These are phyloP conservation scores for Penicillium daleae DNA, from an alignment of 495 filamentous ascomycete species.

Conservation along the genomic window DNA sequence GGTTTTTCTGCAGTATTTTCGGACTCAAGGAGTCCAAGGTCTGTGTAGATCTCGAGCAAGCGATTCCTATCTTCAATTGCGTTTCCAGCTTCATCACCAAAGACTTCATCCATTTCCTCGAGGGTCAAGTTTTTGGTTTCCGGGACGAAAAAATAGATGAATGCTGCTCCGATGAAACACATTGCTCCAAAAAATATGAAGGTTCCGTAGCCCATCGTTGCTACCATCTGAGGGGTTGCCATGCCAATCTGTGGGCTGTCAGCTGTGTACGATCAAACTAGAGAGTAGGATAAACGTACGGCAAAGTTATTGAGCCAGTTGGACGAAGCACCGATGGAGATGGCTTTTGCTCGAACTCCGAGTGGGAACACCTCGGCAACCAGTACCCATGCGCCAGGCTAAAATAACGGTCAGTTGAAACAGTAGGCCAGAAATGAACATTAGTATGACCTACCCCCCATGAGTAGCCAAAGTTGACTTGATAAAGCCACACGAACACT, in stretches of 20 bases:
- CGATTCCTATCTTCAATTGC: slow-evolving; percentile 12
- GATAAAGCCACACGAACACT: slow-evolving; percentile 50
- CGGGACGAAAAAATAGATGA: slow-evolving; percentile 63
- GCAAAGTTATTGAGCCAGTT: slow-evolving; percentile 29
- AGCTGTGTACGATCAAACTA: not conserved
- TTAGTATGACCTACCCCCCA: slow-evolving; percentile 39
- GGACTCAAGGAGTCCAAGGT: slow-evolving; percentile 7
- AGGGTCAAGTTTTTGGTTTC: slow-evolving; percentile 69
- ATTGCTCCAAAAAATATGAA: slow-evolving; percentile 69
- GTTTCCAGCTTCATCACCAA: slow-evolving; percentile 35
- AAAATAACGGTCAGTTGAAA: not conserved
- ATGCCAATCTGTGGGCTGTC: slow-evolving; percentile 6
- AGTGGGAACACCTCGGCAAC: slow-evolving; percentile 45
- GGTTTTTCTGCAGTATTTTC: too few species aligned
- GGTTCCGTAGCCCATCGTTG: slow-evolving; percentile 39
- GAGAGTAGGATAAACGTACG: not conserved
- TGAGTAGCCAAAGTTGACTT: slow-evolving; percentile 49
- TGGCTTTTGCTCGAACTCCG: slow-evolving; percentile 25
- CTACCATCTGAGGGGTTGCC: slow-evolving; percentile 20
- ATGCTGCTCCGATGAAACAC: slow-evolving; percentile 58
- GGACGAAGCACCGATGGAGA: slow-evolving; percentile 22
- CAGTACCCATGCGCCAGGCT: slow-evolving; percentile 9
- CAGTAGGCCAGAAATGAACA: not conserved
- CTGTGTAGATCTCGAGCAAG: slow-evolving; percentile 10
- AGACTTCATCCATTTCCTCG: slow-evolving; percentile 65